phyloP scores from a whole-genome alignment of 805 yeast species.

The Candida boidinii region DNA sequence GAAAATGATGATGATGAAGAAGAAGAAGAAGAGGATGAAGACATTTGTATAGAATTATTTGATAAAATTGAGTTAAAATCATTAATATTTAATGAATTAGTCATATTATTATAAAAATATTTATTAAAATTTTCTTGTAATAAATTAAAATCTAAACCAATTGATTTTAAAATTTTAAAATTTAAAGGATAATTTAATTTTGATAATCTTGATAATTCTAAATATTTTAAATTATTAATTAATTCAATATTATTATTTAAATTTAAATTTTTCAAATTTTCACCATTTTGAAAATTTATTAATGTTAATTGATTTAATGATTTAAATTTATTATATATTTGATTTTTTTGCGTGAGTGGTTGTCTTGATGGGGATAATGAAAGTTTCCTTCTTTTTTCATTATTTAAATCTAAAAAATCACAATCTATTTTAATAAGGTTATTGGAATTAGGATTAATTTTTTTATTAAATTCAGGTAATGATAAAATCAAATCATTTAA shows the following conservation, averaged over 20 bases:
- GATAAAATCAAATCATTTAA: slow-evolving; percentile 3
- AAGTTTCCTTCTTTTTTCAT: not conserved
- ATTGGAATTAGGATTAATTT: slow-evolving; percentile 2
- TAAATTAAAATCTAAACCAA: slow-evolving; percentile 11
- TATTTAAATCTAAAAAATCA: slow-evolving; percentile 2
- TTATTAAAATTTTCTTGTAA: slow-evolving; percentile 11
- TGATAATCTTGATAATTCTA: slow-evolving; percentile 7
- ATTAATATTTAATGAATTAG: slow-evolving; percentile 6
- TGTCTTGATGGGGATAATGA: not conserved
- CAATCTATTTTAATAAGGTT: slow-evolving; percentile 9
- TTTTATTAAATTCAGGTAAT: slow-evolving; percentile 3
- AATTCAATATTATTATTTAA: not conserved
- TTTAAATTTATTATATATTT: not conserved
- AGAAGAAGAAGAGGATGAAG: too few relatives aligned
- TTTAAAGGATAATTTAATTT: slow-evolving; percentile 8
- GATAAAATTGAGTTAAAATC: slow-evolving; percentile 7
- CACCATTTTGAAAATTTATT: slow-evolving; percentile 4
- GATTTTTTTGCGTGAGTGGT: not conserved
- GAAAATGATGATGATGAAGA: too few relatives aligned
- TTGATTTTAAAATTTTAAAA: slow-evolving; percentile 6
- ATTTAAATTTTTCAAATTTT: slow-evolving; percentile 2
- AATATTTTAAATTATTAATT: slow-evolving; percentile 4
- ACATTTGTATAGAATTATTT: slow-evolving; percentile 1
- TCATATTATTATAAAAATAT: slow-evolving; percentile 11
- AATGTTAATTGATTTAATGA: slow-evolving; percentile 5